These are phyloP conservation scores for Paraphaeosphaeria sporulosa DNA, from an alignment of 2,329 filamentous ascomycete genomes.

Conservation along the genomic window DNA sequence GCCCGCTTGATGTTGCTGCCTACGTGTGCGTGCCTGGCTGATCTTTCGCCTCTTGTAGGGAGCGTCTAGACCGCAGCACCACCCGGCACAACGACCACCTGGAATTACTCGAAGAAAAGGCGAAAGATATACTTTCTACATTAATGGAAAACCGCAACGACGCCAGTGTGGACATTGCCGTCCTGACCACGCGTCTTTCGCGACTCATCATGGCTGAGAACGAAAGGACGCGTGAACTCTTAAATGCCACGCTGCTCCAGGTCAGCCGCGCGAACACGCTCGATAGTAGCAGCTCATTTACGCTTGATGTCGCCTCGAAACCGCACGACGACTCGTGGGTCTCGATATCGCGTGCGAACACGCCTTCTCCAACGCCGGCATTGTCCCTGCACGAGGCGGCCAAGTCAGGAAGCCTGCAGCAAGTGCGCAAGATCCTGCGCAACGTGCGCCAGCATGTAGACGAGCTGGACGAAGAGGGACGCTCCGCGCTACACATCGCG, in stretches of 20 bases:
- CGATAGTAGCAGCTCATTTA: too few species aligned
- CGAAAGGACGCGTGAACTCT: constrained; percentile 6
- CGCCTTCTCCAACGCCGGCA: background rate
- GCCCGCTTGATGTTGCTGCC: background rate
- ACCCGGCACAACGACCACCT: constrained; percentile 6
- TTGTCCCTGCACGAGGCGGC: constrained; percentile 1
- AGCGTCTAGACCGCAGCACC: constrained; percentile 5
- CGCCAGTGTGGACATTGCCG: background rate
- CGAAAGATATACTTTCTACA: background rate
- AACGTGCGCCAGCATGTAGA: constrained; percentile 5
- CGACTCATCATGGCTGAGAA: constrained; percentile 9
- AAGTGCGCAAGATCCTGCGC: constrained; percentile 7
- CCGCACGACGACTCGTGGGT: constrained; percentile 1
- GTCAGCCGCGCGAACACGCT: too few species aligned
- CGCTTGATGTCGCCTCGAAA: background rate
- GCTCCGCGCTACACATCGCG: constrained; percentile 5
- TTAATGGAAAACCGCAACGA: constrained; percentile 7
- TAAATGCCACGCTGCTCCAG: background rate
- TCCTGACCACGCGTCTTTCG: constrained; percentile 2
- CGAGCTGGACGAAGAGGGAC: constrained; percentile 3
- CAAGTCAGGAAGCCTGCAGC: constrained; percentile 1
- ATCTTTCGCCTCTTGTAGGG: background rate
- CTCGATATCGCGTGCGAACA: constrained; percentile 8
- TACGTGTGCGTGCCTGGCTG: background rate
- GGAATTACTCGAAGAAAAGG: background rate